A percentile compares a stretch with the other conserved stretches of the same genome.
Evolutionary conservation across 2,329 filamentous ascomycete genomes (phyloP).

Genomic region (Grosmannia clavigera): DNA sequence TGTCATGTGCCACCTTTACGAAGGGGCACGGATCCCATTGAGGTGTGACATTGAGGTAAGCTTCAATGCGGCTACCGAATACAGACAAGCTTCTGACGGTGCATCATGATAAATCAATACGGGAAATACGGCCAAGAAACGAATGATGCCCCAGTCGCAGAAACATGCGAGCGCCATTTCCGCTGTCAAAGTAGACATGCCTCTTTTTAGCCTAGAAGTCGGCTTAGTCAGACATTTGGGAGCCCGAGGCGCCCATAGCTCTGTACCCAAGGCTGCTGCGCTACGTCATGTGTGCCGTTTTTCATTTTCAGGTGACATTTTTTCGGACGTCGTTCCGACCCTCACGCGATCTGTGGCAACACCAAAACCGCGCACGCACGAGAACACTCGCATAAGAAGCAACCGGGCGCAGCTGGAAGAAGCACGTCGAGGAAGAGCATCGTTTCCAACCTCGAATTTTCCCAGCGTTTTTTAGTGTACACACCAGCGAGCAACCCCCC

Average conservation of each 20-base stretch:
- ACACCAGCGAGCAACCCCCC: neutral
- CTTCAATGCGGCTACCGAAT: neutral
- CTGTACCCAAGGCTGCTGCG: neutral
- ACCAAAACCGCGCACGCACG: neutral
- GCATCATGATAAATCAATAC: too few relatives aligned
- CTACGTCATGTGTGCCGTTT: neutral
- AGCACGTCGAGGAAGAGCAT: too few relatives aligned
- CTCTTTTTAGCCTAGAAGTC: neutral
- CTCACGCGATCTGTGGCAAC: neutral
- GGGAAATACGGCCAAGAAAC: too few relatives aligned
- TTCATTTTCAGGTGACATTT: constrained; percentile 12
- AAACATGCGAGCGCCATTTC: too few relatives aligned
- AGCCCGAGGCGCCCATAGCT: neutral
- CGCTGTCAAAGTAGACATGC: too few relatives aligned
- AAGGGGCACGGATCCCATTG: neutral
- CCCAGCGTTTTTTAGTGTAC: too few relatives aligned
- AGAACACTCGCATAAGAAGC: neutral
- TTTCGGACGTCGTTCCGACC: neutral
- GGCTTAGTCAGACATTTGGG: neutral
- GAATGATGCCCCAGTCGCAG: too few relatives aligned
- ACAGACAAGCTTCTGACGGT: too few relatives aligned
- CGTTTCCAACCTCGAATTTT: too few relatives aligned
- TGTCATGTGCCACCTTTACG: neutral
- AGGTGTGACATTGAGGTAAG: too few relatives aligned
- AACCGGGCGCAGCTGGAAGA: too few relatives aligned